Percentiles rank a stretch among this genome's conserved stretches.
Evolutionary conservation across 2,329 filamentous ascomycete species (phyloP).

Genomic region (Paecilomyces niveus): DNA sequence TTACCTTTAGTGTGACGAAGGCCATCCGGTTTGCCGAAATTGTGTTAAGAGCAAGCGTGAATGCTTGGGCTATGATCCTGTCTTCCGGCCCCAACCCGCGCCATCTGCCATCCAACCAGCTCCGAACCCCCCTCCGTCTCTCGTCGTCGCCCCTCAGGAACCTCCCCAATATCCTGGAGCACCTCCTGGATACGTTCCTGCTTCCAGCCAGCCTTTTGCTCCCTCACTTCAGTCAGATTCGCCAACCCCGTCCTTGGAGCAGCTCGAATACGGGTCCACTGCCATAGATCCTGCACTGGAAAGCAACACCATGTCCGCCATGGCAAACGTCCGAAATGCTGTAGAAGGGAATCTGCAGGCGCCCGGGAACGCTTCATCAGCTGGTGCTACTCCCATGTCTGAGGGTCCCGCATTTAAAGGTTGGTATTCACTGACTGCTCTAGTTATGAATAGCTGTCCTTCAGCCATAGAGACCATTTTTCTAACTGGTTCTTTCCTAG

Average conservation of each 20-base stretch:
- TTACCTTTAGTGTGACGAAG: conserved; percentile 77
- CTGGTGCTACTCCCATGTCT: conserved; percentile 20
- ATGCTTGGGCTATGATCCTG: conserved; percentile 61
- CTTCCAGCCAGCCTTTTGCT: conserved; percentile 30
- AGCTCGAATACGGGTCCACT: conserved; percentile 49
- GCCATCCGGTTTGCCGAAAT: conserved; percentile 76
- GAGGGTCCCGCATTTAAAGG: conserved; percentile 46
- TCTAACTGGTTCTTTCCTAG: conserved; percentile 31
- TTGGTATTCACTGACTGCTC: conserved; percentile 12
- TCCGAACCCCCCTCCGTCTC: conserved; percentile 36
- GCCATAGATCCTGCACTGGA: conserved; percentile 63
- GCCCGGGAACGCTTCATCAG: conserved; percentile 17
- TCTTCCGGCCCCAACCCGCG: conserved; percentile 64
- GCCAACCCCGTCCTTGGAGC: conserved; percentile 33
- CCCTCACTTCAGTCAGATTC: conserved; percentile 32
- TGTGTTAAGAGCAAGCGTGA: conserved; percentile 63
- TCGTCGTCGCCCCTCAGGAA: conserved; percentile 34
- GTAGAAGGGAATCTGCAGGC: conserved; percentile 20
- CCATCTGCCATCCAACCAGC: conserved; percentile 63
- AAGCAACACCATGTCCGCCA: conserved; percentile 25
- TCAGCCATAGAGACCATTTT: not conserved
- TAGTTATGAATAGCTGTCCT: not conserved
- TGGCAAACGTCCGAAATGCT: conserved; percentile 27
- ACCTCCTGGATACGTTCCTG: conserved; percentile 33
- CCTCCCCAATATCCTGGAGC: conserved; percentile 29